Evolutionary conservation across 2,329 filamentous ascomycete genomes (phyloP), one percentile per base, ranked within the genome.

Genomic region (Coniochaeta sp.): DNA sequence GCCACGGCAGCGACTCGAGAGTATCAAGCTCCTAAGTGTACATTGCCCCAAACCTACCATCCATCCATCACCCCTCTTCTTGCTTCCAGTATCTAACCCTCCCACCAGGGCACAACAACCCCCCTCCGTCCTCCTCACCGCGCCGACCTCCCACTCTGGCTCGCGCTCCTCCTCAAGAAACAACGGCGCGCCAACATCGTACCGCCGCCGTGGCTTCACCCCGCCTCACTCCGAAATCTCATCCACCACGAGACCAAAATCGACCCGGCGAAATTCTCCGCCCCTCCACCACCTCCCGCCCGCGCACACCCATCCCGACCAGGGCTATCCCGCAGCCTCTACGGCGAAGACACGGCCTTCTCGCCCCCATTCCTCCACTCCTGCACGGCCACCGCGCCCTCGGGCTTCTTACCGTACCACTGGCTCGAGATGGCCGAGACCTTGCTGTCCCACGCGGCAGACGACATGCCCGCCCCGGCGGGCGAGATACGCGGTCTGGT

Each of bases 121-220:
- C 74, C 84, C 26, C 84, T 99, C 44, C 85, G 87, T 28, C 95
- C 95, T 1, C 93, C 93, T 0, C 88, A 92, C 70, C 87, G 92
- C 67, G 84, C 86, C 65, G 80, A 89, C 44, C 74, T 98, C 0
- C 93, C 95, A 0, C 85, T 99, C 62, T 99, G 95, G 95, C 89
- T 99, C 17, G 95, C 95, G 2, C 83, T 98, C 17, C 87, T 98
- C 26, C 87, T 99, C 59, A 98, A 98, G 76, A 91, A 93, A 64
- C 95, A 99, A 76, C 87, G 89, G 59, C 89, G 95, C 69, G 92
- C 92, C 67, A 97, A 96, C 76, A 96, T 99, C 65, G 80, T 95
- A 4, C 88, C 95, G 0, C 95, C 95, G 9, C 82, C 91, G 17
- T 99, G 95, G 95, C 85, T 99, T 8, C 86, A 89, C 63, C 82